Percentiles rank a stretch among this genome's conserved stretches.
These are phyloP conservation scores for Leersia perrieri DNA, from an alignment of 176 grass and related monocot genomes.

Conservation along the genomic window DNA sequence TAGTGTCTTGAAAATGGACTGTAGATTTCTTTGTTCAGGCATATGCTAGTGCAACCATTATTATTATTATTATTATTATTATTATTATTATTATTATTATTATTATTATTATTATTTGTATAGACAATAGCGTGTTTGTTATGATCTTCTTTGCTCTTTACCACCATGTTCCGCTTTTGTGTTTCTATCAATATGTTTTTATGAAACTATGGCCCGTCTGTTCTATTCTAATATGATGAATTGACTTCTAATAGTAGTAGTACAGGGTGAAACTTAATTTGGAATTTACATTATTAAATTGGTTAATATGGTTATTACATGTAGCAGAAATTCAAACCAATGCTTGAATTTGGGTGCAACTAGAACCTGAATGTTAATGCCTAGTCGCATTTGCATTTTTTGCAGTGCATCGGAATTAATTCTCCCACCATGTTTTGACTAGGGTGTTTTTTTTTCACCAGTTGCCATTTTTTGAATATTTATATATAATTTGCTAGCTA, in stretches of 20 bases:
- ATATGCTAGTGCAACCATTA: not conserved
- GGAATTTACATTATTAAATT: not conserved
- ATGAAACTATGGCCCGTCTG: not conserved
- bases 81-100: not conserved
- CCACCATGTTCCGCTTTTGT: not conserved
- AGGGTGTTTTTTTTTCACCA: not conserved
- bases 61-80: not conserved
- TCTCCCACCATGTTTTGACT: not conserved
- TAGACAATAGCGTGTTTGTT: not conserved
- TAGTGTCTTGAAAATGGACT: not conserved
- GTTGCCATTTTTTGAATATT: not conserved
- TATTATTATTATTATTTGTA: not conserved
- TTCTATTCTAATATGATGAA: not conserved
- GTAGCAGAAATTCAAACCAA: slow-evolving; percentile 11
- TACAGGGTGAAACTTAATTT: not conserved
- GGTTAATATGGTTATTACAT: not conserved
- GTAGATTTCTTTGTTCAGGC: not conserved
- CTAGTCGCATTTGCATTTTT: not conserved
- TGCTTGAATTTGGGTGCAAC: not conserved
- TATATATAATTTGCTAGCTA: not conserved
- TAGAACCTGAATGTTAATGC: not conserved
- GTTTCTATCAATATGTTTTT: not conserved
- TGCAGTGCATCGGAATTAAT: not conserved
- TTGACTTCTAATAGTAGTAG: not conserved
- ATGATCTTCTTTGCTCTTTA: not conserved